Conservation (phyloP, 2,329 filamentous ascomycete species). For the Ascocoryne sarcoides region DNA sequence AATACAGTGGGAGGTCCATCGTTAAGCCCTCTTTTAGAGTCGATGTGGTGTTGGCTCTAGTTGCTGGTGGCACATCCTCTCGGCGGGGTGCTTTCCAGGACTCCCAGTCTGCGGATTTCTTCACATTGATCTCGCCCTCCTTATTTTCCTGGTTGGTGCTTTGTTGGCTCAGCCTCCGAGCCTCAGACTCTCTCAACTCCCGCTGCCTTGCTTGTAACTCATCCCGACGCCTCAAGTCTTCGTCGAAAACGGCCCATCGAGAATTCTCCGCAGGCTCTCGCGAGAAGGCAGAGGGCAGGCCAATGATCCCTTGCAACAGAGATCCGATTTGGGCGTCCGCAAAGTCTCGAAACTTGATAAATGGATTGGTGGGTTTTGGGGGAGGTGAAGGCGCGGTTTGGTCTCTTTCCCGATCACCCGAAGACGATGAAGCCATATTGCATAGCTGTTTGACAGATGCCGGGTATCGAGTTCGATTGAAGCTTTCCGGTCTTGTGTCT, state of each 20-base stretch:
- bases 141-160: background rate
- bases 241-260: slow-evolving; percentile 24
- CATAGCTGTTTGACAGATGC: background rate
- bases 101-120: slow-evolving; percentile 7
- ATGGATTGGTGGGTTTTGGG: slow-evolving; percentile 23
- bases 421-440: slow-evolving; percentile 18
- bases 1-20: slow-evolving; percentile 23
- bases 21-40: slow-evolving; percentile 1
- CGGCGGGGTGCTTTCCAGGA: background rate
- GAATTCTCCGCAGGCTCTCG: slow-evolving; percentile 11
- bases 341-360: slow-evolving; percentile 26
- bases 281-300: slow-evolving; percentile 26
- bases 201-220: slow-evolving; percentile 19
- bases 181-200: slow-evolving; percentile 17
- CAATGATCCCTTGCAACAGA: slow-evolving; percentile 27
- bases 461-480: background rate
- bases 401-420: slow-evolving; percentile 13
- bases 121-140: slow-evolving; percentile 10
- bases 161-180: slow-evolving; percentile 1
- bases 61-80: background rate
- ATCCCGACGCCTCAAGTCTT: slow-evolving; percentile 20
- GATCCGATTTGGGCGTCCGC: slow-evolving; percentile 25
- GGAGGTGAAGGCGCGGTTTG: background rate
- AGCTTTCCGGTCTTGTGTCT: too few species aligned
- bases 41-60: background rate